phyloP scores from a whole-genome alignment of 768 basidiomycete genomes.

The Hygrophorus russula region DNA sequence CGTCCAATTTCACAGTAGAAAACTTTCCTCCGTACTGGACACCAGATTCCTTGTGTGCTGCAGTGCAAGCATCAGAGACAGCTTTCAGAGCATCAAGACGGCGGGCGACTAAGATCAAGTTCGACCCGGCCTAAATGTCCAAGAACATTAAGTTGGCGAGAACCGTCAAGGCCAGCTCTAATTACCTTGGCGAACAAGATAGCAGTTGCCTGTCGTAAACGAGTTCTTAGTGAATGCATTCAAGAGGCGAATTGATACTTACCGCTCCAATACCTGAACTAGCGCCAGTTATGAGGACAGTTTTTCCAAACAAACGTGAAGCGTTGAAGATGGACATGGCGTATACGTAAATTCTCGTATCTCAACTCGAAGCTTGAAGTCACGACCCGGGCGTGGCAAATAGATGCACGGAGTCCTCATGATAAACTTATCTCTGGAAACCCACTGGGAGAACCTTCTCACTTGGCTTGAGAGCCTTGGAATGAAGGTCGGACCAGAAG shows the following conservation, averaged over 20 bases:
- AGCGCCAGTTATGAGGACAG: conserved; percentile 82
- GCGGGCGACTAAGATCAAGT: conserved; percentile 77
- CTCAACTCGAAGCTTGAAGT: neutral
- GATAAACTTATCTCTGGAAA: conserved; percentile 10
- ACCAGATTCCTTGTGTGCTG: conserved; percentile 65
- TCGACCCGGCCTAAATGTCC: conserved; percentile 63
- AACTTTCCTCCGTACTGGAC: conserved; percentile 71
- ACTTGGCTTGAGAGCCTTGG: conserved; percentile 41
- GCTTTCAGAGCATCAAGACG: conserved; percentile 58
- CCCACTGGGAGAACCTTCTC: conserved; percentile 36
- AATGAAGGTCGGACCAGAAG: conserved; percentile 27
- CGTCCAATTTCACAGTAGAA: conserved; percentile 61
- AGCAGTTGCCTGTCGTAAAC: conserved; percentile 60
- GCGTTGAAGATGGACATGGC: conserved; percentile 70
- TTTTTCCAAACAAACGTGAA: conserved; percentile 72
- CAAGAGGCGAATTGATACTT: conserved; percentile 17
- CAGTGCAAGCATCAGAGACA: conserved; percentile 56
- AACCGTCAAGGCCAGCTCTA: neutral
- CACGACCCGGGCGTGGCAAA: neutral
- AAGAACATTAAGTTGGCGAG: neutral
- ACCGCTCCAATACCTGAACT: conserved; percentile 87
- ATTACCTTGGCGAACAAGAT: conserved; percentile 81
- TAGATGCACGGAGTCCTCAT: too few species aligned
- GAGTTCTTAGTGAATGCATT: neutral
- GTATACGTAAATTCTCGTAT: neutral